Evolutionary conservation across 441 rosid species (phyloP), one percentile per base, ranked within the genome.

Genomic region (Flueggea neowawraea): DNA sequence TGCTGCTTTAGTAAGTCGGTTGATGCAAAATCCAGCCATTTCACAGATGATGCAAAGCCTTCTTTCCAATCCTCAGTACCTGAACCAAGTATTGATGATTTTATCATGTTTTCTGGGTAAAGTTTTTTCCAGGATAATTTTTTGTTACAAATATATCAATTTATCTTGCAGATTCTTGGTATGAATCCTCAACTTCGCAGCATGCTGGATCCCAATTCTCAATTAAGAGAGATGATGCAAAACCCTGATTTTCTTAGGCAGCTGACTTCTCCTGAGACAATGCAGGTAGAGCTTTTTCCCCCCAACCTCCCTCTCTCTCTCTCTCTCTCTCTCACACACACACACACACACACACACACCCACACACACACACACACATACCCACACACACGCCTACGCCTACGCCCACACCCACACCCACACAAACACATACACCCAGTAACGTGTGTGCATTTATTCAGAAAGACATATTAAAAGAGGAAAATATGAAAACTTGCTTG

Each of bases 101-200:
- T 14, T 36, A 12, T 13, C 22, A 58, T 50, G 31, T 22, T 66
- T 36, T 8, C 4, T 36, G 41, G 41, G 9, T 36, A 36, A 22
- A 36, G 7, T 36, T 36, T 4, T 36, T 36, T 36, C 41, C 0
- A 0, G 41, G 41, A 36, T 2, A 36, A 36, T 3, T 36, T 36
- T 36, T 36, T 36, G 41, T 36, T 36, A 36, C 41, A 36, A 36
- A 36, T 36, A 36, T 36, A 0, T 36, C 4, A 36, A 36, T 2
- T 36, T 8, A 36, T 32, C 15, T 66, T 72, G 54, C 69, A 87
- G 91, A 78, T 87, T 41, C 69, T 84, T 43, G 82, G 57, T 63
- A 75, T 82, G 66, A 82, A 84, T 65, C 92, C 92, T 50, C 96
- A 84, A 72, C 78, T 86, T 61, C 83, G 83, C 57, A 58, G 80